Conservation (phyloP, 305 asterid genomes). For the Fraxinus paxiana region DNA sequence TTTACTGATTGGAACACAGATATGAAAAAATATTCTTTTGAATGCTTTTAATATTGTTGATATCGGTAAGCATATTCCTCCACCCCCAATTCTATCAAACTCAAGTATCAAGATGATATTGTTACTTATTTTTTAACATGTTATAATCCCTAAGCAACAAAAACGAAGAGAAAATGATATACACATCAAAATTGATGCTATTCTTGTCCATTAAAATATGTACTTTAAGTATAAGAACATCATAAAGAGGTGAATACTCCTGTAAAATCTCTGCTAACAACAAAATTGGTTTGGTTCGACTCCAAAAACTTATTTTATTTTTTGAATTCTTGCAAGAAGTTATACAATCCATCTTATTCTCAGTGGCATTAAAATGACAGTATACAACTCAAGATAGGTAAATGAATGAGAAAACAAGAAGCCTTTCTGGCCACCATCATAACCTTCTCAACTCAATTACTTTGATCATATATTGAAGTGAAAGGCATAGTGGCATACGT, state of each 20-base stretch:
- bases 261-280: not conserved
- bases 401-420: not conserved
- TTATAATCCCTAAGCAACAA: not conserved
- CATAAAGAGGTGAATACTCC: not conserved
- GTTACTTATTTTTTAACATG: not conserved
- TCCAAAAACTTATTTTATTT: not conserved
- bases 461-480: constrained; percentile 54
- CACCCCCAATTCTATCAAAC: not conserved
- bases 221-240: not conserved
- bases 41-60: not conserved
- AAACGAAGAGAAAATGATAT: not conserved
- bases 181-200: not conserved
- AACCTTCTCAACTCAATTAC: constrained; percentile 30
- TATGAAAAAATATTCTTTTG: not conserved
- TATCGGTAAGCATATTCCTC: not conserved
- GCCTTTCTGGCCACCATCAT: not conserved
- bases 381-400: not conserved
- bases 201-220: not conserved
- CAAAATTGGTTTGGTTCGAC: not conserved
- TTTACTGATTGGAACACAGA: not conserved
- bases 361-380: not conserved
- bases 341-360: not conserved
- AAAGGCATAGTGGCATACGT: constrained; percentile 57
- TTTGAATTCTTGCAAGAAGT: not conserved
- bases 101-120: not conserved